Base-by-base conservation (phyloP, 805 yeast genomes). In the Kodamaea fukazawae region DNA sequence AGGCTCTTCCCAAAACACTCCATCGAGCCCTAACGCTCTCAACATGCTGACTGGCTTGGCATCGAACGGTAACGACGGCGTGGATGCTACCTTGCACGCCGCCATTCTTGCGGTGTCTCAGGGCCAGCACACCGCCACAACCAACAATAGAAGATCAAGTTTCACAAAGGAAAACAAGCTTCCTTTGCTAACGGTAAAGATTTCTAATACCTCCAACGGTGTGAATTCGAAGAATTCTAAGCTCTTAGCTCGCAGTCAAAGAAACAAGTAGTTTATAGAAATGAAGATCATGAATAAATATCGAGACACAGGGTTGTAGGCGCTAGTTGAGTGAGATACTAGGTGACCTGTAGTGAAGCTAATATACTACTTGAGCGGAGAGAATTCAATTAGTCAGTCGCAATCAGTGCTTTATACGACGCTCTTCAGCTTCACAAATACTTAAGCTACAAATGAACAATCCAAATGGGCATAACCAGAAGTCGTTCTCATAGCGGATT, bases 211-310 rank as follows among this genome's bases (percentile, higher is more conserved):
- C 1, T 31, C 36, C 6, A 32, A 22, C 7, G 34, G 61, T 53
- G 69, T 79, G 14, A 78, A 84, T 2, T 64, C 79, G 11, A 65
- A 74, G 74, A 80, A 78, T 54, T 81, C 86, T 4, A 77, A 76
- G 50, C 65, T 82, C 34, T 58, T 81, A 42, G 81, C 85, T 4
- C 61, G 86, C 51, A 74, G 79, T 37, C 65, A 68, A 15, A 60
- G 79, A 37, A 37, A 31, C 9, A 37, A 37, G 32, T 37, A 26
- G 23, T 20, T 20, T 20, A 20, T 20, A 20, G 23, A 20, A 20
- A 20, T 20, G 23, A 20, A 20, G 23, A 20, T 8, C 23, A 20
- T 20, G 23, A 20, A 20, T 20, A 20, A 5, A 20, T 5, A 20
- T 20, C 8, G 23, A 20, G 5, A 8, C 8, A 20, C 8, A n/a